Percentiles rank a stretch among this genome's conserved stretches.
phyloP scores from a whole-genome alignment of 2,329 filamentous ascomycete genomes.

The Calonectria hongkongensis region DNA sequence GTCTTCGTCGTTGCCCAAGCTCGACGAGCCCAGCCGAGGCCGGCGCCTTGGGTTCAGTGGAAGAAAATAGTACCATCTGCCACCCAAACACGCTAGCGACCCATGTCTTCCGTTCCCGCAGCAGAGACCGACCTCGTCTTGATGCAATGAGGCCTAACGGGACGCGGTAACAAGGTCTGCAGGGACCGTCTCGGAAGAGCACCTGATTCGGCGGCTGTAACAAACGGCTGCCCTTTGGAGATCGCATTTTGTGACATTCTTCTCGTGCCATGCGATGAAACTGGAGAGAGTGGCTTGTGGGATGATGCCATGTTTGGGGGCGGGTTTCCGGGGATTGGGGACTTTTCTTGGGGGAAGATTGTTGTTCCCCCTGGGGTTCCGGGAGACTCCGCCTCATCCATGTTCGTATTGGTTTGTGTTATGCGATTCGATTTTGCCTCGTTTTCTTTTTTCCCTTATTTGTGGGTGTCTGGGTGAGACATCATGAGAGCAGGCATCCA shows the following conservation, averaged over 20 bases:
- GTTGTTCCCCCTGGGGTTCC: conserved; percentile 30
- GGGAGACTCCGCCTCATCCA: conserved; percentile 37
- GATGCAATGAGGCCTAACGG: conserved; percentile 6
- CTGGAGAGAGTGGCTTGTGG: conserved; percentile 26
- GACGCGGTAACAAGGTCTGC: conserved; percentile 19
- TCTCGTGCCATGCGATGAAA: conserved; percentile 21
- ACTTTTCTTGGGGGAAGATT: conserved; percentile 21
- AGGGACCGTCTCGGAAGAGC: conserved; percentile 42
- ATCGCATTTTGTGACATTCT: conserved; percentile 19
- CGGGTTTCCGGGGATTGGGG: conserved; percentile 31
- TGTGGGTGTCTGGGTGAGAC: conserved; percentile 23
- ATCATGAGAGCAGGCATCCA: conserved; percentile 17
- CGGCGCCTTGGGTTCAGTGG: conserved; percentile 29
- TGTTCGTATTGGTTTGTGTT: conserved; percentile 24
- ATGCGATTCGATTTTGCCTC: conserved; percentile 26
- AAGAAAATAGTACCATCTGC: conserved; percentile 18
- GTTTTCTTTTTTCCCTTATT: conserved; percentile 7
- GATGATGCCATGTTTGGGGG: conserved; percentile 32
- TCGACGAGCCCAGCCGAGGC: conserved; percentile 38
- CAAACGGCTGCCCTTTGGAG: conserved; percentile 40
- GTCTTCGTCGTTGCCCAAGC: conserved; percentile 14
- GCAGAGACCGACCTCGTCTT: conserved; percentile 1
- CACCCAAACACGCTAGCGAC: conserved; percentile 25
- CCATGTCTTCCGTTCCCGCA: conserved; percentile 34
- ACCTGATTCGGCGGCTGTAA: conserved; percentile 48